These are phyloP conservation scores for Macroventuria anomochaeta DNA, from an alignment of 2,329 filamentous ascomycete genomes.

Conservation along the genomic window DNA sequence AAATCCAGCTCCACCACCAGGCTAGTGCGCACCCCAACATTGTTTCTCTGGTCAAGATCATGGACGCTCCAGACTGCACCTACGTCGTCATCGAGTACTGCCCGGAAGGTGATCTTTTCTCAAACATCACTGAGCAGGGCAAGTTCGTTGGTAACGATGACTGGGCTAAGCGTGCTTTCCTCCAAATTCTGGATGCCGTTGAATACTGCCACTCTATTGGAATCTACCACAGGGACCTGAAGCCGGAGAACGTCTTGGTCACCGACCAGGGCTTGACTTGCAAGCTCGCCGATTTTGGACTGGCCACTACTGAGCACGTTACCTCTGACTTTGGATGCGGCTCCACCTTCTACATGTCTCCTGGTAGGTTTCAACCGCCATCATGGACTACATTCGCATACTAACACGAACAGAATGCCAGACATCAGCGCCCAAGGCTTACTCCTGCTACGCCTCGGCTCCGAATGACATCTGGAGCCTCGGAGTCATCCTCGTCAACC, in stretches of 20 bases:
- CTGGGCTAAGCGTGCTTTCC: conserved; percentile 84
- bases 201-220: conserved; percentile 91
- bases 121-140: conserved; percentile 94
- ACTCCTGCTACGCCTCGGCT: conserved; percentile 83
- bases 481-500: conserved; percentile 96
- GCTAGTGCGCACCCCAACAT: conserved; percentile 92
- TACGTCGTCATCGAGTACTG: conserved; percentile 98
- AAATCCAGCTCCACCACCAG: conserved; percentile 89
- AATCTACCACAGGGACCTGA: conserved; percentile 96
- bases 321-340: conserved; percentile 97
- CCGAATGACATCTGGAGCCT: conserved; percentile 98
- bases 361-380: conserved; percentile 70
- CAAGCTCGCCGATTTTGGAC: conserved; percentile 96
- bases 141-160: conserved; percentile 93
- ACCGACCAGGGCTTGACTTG: conserved; percentile 86
- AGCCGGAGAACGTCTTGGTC: conserved; percentile 97
- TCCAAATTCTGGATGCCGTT: conserved; percentile 96
- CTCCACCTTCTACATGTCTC: conserved; percentile 99
- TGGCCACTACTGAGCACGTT: conserved; percentile 81
- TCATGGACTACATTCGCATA: conserved; percentile 21
- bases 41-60: conserved; percentile 90
- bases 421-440: conserved; percentile 72
- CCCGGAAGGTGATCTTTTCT: conserved; percentile 94
- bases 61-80: conserved; percentile 89
- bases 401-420: conserved; percentile 76